Evolutionary conservation across 2,329 filamentous ascomycete genomes (phyloP).

Genomic region (Zymoseptoria ardabiliae): DNA sequence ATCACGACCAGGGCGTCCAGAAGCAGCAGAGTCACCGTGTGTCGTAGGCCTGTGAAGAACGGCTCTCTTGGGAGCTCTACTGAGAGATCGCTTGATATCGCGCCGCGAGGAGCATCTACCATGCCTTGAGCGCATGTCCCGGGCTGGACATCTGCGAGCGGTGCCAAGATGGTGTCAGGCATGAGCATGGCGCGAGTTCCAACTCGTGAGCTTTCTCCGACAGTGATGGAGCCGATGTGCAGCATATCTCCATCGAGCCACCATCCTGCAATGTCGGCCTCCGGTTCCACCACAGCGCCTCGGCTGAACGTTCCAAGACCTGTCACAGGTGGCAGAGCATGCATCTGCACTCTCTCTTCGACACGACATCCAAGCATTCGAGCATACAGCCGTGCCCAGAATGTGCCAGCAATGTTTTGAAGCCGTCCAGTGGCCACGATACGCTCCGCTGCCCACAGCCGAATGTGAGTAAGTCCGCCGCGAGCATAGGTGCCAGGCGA

Average conservation of each 20-base stretch:
- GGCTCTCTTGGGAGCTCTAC: not conserved
- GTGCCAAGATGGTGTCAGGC: conserved; percentile 1
- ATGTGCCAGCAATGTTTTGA: not conserved
- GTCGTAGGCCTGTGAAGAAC: not conserved
- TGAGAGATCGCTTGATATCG: not conserved
- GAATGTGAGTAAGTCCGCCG: conserved; percentile 4
- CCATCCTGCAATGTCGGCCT: conserved; percentile 4
- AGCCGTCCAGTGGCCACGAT: conserved; percentile 3
- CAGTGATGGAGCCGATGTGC: conserved; percentile 2
- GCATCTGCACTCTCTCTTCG: conserved; percentile 1
- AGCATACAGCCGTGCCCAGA: conserved; percentile 5
- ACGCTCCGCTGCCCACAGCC: conserved; percentile 5
- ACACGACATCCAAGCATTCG: conserved; percentile 2
- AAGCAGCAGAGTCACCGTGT: conserved; percentile 2
- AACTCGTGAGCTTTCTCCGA: conserved; percentile 1
- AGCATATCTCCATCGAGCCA: conserved; percentile 6
- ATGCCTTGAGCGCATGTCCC: conserved; percentile 1
- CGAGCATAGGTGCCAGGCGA: conserved; percentile 2
- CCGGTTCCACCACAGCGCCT: conserved; percentile 3
- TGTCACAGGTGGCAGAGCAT: conserved; percentile 3
- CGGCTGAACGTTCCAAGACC: conserved; percentile 2
- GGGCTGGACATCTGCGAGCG: conserved; percentile 3
- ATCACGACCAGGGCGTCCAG: conserved; percentile 2
- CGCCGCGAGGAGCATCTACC: not conserved
- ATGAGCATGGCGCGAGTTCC: conserved; percentile 4